Percentiles rank a stretch among this genome's conserved stretches.
phyloP scores from a whole-genome alignment of 2,329 filamentous ascomycete species.

The Fusarium sp. region DNA sequence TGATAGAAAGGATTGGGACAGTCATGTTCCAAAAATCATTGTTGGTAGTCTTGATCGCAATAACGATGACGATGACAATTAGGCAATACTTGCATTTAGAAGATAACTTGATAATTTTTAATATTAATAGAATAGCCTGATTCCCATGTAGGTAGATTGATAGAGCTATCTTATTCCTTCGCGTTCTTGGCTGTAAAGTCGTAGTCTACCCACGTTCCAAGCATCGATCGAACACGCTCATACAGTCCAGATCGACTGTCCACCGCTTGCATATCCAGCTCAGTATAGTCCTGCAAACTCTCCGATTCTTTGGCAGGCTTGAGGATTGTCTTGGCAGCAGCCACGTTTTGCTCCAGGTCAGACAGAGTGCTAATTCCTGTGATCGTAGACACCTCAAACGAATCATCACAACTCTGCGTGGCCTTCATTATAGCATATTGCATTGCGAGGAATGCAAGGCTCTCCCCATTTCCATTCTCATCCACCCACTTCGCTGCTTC shows the following conservation, averaged over 20 bases:
- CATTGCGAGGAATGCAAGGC: background rate
- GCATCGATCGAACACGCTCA: background rate
- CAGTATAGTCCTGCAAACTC: background rate
- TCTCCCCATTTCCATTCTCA: background rate
- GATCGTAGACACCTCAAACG: background rate
- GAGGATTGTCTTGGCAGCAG: background rate
- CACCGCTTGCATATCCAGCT: background rate
- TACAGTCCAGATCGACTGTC: background rate
- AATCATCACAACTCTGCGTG: background rate
- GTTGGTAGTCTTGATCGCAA: no score
- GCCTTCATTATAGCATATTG: slow-evolving; percentile 3
- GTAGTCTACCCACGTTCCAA: slow-evolving; percentile 8
- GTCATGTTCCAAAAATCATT: no score
- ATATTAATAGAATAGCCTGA: no score
- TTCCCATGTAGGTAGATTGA: background rate
- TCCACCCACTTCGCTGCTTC: slow-evolving; percentile 6
- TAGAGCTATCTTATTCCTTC: background rate
- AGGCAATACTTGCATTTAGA: no score
- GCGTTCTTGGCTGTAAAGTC: background rate
- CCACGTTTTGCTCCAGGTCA: background rate
- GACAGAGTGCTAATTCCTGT: slow-evolving; percentile 3
- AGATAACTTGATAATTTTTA: no score
- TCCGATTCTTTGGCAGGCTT: accelerated
- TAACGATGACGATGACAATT: no score
- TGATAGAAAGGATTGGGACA: no score